Base-by-base conservation (phyloP, 148 eudicot genomes). In the Persicaria maculosa region DNA sequence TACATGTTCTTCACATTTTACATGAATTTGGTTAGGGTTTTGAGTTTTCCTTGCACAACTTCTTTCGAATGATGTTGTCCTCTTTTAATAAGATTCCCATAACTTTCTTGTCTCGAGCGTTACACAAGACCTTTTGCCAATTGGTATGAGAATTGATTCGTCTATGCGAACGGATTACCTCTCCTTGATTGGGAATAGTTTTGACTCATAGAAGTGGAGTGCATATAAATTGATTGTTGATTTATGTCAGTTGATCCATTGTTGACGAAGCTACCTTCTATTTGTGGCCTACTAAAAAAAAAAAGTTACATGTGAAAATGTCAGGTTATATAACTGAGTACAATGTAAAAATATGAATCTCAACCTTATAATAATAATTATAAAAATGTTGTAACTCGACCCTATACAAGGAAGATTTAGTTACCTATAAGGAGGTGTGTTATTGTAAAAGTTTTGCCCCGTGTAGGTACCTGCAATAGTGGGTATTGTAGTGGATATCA, bases 391-490 rank as follows among this genome's bases (percentile, higher is more conserved):
- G 3, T 31, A 31, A 31, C 40, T 31, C 40, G 40, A 31, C 40
- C 40, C 40, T 2, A 31, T 2, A 31, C 40, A 31, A 31, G 40
- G 40, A 31, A 31, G 40, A 31, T 31, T 2, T 31, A 31, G 6
- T 71, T 83, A 91, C 97, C 91, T 81, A 22, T 78, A 46, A 54
- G 59, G 75, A 73, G 81, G 81, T 72, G 74, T 72, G 72, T 75
- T 83, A 79, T 73, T 70, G 55, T 74, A 81, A 16, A 72, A 72
- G 53, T 78, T 85, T 44, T 81, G 87, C 48, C 84, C 85, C 77
- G 77, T 74, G 73, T 74, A 79, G 68, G 84, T 85, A 74, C 87
- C 97, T 88, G 86, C 74, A 76, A 78, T 50, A 58, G 59, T 12
- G 40, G 40, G 40, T 31, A 31, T 31, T 31, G 40, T 31, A 31